Base-by-base conservation (phyloP, 2,329 filamentous ascomycete genomes). In the Fusarium chuoi region DNA sequence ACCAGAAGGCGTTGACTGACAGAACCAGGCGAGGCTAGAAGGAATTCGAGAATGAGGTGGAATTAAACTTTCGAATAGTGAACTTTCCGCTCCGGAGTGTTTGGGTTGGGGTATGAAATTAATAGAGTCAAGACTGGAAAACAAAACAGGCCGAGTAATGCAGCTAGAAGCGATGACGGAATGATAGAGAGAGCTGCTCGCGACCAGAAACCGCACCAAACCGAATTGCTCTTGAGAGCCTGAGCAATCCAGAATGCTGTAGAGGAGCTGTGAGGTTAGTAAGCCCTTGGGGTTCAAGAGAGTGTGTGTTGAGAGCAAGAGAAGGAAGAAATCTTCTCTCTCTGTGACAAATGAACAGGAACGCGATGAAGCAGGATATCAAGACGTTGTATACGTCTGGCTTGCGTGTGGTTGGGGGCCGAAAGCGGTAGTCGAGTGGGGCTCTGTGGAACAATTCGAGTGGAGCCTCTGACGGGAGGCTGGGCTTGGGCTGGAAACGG, bases 381-480 rank as follows among this genome's bases (percentile, higher is more conserved):
- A 56, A 76, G 68, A 69, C 62, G 75, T 72, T 77, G 74, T 77
- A 76, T 75, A 77, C 73, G 59, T 64, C 68, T 67, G 65, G 75
- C 74, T 78, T 78, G 73, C 70, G 77, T 75, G 78, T 78, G 78
- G 78, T 79, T 79, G 78, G 78, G 77, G 66, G 46, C 77, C 65
- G 76, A 78, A 78, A 68, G 66, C 69, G 69, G 77, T 75, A 78
- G 63, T 67, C 45, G 45, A 58, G 76, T 75, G 77, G 77, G 70
- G 59, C 74, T 35, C 46, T 38, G 62, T 75, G 72, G 68, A 60
- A 66, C 72, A 70, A 28, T 33, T n/a, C 33, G 20, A 51, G 71
- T 61, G 68, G 72, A 48, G 26, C 42, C 42, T 61, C 68, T 68
- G 48, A 68, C 74, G 74, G 76, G 76, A 76, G 77, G 73, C 77